Evolutionary conservation across 1,139 yeast genomes (phyloP), one percentile per base, ranked within the genome.

Genomic region (Starmera stellimalicola): DNA sequence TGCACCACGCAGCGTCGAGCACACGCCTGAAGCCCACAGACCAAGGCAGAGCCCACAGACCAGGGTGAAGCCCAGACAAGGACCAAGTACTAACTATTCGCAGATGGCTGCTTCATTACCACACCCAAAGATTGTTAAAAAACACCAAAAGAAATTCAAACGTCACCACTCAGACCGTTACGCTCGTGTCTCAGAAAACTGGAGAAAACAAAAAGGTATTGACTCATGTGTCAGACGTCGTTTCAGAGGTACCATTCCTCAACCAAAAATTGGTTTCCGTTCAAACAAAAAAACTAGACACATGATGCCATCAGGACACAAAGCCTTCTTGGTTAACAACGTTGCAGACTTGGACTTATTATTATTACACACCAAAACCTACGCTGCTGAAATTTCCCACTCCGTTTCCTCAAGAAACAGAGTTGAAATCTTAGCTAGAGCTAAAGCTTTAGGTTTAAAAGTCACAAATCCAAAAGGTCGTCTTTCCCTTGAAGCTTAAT

Each of bases 151-250:
- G 78, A 82, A 82, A 80, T 93, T 93, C 85, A 91, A 87, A 91
- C 87, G 99, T 77, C 97, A 91, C 70, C 98, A 93, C 78, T 87
- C 96, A 69, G 99, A 93, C 83, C 87, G 96, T 73, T 91, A 85
- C 75, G 78, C 78, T 78, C 88, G 98, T 73, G 96, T 91, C 57
- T 73, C 87, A 61, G 96, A 85, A 73, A 81, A 80, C 79, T 93
- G 98, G 98, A 91, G 99, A 85, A 91, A 91, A 77, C 98, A 93
- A 76, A 91, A 88, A 85, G 99, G 99, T 91, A 93, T 93, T 65
- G 99, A 93, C 78, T 88, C 96, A 59, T 80, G 88, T 74, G 96
- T 88, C 68, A 88, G 97, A 80, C 88, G 97, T 79, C 85, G 97
- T 77, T 93, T 91, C 94, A 85, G 97, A 81, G 98, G 98, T 63